phyloP scores from a whole-genome alignment of 2,329 filamentous ascomycete species.

The Phialemoniopsis sp. region DNA sequence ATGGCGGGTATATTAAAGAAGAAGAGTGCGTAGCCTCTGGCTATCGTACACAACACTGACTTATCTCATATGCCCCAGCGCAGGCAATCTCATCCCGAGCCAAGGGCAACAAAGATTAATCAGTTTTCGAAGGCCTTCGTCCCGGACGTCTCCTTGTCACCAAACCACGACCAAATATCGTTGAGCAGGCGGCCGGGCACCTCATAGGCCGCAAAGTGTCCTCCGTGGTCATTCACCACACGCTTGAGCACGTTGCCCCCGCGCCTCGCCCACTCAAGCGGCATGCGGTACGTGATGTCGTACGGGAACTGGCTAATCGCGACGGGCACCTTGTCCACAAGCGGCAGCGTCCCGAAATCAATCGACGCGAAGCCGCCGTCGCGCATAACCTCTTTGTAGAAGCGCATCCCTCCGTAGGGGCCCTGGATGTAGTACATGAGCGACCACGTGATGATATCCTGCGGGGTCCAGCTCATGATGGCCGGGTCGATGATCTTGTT shows the following conservation, averaged over 20 bases:
- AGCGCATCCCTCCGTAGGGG: slow-evolving; percentile 8
- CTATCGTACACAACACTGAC: too few relatives aligned
- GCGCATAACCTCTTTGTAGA: slow-evolving; percentile 5
- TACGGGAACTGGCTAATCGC: slow-evolving; percentile 11
- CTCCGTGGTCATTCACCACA: slow-evolving; percentile 28
- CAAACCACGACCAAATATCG: slow-evolving; percentile 23
- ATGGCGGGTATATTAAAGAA: too few relatives aligned
- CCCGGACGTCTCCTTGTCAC: too few relatives aligned
- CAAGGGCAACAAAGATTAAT: too few relatives aligned
- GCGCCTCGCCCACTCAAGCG: slow-evolving; percentile 23
- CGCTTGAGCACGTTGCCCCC: slow-evolving; percentile 31
- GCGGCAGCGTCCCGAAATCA: background rate
- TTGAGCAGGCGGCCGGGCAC: slow-evolving; percentile 28
- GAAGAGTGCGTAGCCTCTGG: too few relatives aligned
- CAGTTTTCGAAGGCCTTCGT: too few relatives aligned
- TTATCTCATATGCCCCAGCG: too few relatives aligned
- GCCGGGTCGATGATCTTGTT: slow-evolving; percentile 6
- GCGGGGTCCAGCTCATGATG: slow-evolving; percentile 5
- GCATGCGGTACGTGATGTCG: slow-evolving; percentile 31
- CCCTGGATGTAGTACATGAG: slow-evolving; percentile 16
- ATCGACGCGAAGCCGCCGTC: too few relatives aligned
- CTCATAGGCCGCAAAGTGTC: slow-evolving; percentile 49
- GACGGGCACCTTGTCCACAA: slow-evolving; percentile 12
- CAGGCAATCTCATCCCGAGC: too few relatives aligned
- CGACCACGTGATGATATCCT: slow-evolving; percentile 15